phyloP scores from a whole-genome alignment of 768 basidiomycete genomes.

The Boletus huronensis region DNA sequence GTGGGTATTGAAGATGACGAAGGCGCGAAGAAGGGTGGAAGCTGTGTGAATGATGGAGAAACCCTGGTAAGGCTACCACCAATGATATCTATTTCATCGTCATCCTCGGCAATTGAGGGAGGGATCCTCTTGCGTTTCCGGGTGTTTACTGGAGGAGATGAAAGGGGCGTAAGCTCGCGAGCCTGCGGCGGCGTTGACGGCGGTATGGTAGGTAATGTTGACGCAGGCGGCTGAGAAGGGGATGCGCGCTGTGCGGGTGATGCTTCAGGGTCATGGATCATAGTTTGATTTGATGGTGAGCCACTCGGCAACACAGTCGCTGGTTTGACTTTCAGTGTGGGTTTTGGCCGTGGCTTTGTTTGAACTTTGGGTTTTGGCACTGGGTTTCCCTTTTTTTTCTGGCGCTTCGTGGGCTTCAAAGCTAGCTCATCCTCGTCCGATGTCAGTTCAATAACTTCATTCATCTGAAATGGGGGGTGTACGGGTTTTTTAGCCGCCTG shows the following conservation, averaged over 20 bases:
- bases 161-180: constrained; percentile 22
- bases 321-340: constrained; percentile 20
- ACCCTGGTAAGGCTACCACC: not conserved
- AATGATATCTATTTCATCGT: constrained; percentile 16
- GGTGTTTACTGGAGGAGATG: constrained; percentile 21
- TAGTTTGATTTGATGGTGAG: constrained; percentile 14
- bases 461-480: constrained; percentile 1
- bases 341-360: constrained; percentile 27
- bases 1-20: constrained; percentile 38
- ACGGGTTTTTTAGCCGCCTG: constrained; percentile 14
- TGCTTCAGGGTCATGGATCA: constrained; percentile 24
- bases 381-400: constrained; percentile 29
- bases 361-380: constrained; percentile 28
- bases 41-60: constrained; percentile 22
- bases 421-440: constrained; percentile 42
- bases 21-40: constrained; percentile 46
- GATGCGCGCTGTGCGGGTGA: constrained; percentile 28
- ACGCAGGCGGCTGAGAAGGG: constrained; percentile 35
- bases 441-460: constrained; percentile 45
- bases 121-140: constrained; percentile 28
- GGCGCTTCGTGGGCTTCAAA: constrained; percentile 30
- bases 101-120: constrained; percentile 5
- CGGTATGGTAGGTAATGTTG: constrained; percentile 28
- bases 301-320: constrained; percentile 12
- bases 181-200: constrained; percentile 22